Evolutionary conservation across 2,329 filamentous ascomycete genomes (phyloP), one percentile per base, ranked within the genome.

Genomic region (Aureobasidium sp.): DNA sequence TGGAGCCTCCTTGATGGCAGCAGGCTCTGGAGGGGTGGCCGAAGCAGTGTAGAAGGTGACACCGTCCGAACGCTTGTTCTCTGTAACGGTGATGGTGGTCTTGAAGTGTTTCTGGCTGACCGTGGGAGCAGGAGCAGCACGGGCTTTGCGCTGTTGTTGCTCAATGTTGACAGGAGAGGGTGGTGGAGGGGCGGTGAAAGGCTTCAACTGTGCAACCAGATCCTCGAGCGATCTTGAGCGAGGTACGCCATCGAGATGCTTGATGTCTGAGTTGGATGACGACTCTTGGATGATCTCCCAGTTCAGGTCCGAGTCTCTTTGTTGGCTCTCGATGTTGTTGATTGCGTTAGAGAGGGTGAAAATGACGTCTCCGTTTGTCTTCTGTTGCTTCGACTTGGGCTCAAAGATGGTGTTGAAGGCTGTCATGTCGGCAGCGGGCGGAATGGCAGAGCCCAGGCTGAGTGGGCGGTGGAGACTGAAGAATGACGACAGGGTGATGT

Each of bases 401-500:
- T 78, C 78, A 74, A 97, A 97, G 70, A 99, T 92, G 70, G 88
- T 82, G 65, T 90, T 87, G 74, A 97, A 97, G 54, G 87, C 82
- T 71, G 89, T 87, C 65, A 88, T 81, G 58, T 83, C 86, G 49
- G 91, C 83, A 25, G 82, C 79, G 68, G 84, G 86, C 61, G 89
- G 94, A 71, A 96, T 87, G 67, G 88, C 87, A 68, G 87, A 86
- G 54, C 87, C 91, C 66, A 97, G 85, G 61, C 91, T 96, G 70
- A 99, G 93, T 49, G 94, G 94, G 64, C 94, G 87, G 77, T 99
- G 91, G 67, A 96, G 88, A 65, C 92, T 95, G 80, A 97, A 97
- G 81, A 99, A 97, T 63, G 88, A 88, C 8, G 93, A 94, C 49
- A 96, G 81, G 65, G 89, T 87, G 64, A 97, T 83, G 71, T 95